Base-by-base conservation (phyloP, 106 monocot genomes). In the Dioscorea alata region DNA sequence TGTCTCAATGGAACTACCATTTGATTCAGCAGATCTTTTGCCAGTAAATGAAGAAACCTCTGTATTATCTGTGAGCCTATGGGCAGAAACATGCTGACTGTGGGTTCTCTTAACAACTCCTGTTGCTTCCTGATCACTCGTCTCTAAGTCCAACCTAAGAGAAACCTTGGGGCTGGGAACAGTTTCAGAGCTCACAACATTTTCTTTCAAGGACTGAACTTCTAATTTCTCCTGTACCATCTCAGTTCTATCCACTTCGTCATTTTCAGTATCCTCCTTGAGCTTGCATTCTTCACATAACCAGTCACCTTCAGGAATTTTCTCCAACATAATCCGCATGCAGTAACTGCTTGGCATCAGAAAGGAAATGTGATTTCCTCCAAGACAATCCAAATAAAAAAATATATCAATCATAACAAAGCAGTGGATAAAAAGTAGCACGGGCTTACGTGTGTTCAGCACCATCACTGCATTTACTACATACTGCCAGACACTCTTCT, bases 291-390 rank as follows among this genome's bases (percentile, higher is more conserved):
- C 93, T 73, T 99, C 99, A 71, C 99, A 99, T 22, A 99, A 64
- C 99, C 99, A 99, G 59, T 99, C 79, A 71, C 93, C 88, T 74
- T 84, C 85, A 61, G 99, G 99, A 73, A 99, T 16, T 79, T 93
- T 80, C 33, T 83, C 76, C 85, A 90, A 32, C 85, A 73, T 87
- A 33, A 71, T 62, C 66, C 71, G 75, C 99, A 93, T 99, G 72
- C 99, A 99, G 61, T 99, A 99, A 73, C 99, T 99, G 64, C 49
- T 81, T 25, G 69, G 67, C n/a, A 70, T 12, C 15, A 74, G 74
- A 70, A 6, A 69, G 24, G 17, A 21, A 42, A 42, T 64, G 15
- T 28, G 4, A 16, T 14, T 68, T 33, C 56, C 6, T 28, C 28
- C 28, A 28, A 28, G 28, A 59, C 1, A 34, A 20, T 33, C 22